phyloP scores from a whole-genome alignment of 2,329 filamentous ascomycete species.

The Alternaria burnsii region DNA sequence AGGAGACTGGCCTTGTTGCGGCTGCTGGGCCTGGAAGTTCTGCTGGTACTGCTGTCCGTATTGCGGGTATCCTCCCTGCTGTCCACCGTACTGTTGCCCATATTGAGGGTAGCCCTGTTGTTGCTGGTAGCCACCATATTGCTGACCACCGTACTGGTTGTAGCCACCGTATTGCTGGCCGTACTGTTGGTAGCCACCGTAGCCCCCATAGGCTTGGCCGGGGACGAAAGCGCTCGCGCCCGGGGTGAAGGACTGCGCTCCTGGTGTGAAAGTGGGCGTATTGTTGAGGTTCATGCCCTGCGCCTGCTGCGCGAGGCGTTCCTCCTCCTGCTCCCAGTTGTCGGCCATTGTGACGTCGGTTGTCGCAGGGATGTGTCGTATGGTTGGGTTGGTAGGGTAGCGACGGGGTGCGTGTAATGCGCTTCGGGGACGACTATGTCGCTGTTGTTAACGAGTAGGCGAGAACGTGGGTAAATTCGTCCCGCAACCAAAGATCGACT shows the following conservation, averaged over 20 bases:
- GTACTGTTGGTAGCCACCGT: constrained; percentile 68
- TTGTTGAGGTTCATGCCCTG: constrained; percentile 47
- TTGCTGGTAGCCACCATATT: constrained; percentile 53
- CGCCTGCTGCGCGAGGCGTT: constrained; percentile 75
- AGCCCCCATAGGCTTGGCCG: constrained; percentile 55
- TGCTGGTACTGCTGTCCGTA: constrained; percentile 31
- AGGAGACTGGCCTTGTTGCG: constrained; percentile 60
- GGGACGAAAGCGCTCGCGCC: constrained; percentile 18
- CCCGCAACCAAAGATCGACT: constrained; percentile 17
- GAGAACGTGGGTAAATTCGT: background rate
- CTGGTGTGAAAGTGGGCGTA: constrained; percentile 22
- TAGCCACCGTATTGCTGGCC: constrained; percentile 55
- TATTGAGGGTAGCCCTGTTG: constrained; percentile 54
- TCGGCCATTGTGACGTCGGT: constrained; percentile 72
- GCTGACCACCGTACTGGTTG: constrained; percentile 63
- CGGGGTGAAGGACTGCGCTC: constrained; percentile 23
- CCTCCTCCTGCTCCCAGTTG: constrained; percentile 94
- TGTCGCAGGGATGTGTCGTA: constrained; percentile 9
- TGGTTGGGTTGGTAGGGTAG: constrained; percentile 13
- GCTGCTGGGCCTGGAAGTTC: constrained; percentile 48
- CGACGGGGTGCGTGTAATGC: background rate
- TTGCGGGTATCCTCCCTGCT: constrained; percentile 34
- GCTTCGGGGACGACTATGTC: background rate
- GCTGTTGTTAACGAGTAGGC: background rate
- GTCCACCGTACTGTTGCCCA: constrained; percentile 58